Conservation (phyloP, 129 eudicot genomes). For the Ambrosia artemisiifolia region DNA sequence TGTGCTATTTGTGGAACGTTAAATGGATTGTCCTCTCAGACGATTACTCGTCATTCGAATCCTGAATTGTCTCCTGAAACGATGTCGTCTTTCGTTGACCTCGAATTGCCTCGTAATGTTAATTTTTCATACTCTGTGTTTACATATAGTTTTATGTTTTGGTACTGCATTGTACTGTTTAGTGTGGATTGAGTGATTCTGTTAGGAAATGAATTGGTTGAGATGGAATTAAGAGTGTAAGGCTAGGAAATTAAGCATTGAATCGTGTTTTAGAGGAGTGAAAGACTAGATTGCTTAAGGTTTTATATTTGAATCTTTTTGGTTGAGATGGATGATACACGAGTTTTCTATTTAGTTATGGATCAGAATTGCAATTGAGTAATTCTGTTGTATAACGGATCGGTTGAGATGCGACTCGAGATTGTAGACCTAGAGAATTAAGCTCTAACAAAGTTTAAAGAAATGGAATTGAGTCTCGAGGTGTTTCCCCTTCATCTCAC, state of each 20-base stretch:
- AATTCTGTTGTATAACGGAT: neutral
- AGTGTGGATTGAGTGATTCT: neutral
- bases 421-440: neutral
- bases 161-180: conserved; percentile 9
- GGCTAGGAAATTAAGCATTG: neutral
- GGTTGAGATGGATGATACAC: too few relatives aligned
- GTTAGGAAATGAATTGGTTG: neutral
- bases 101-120: conserved; percentile 69
- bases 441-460: neutral
- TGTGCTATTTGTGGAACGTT: conserved; percentile 82
- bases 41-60: conserved; percentile 50
- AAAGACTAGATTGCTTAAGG: neutral
- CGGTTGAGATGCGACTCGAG: neutral
- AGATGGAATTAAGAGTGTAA: neutral
- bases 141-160: neutral
- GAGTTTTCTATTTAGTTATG: too few relatives aligned
- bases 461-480: too few relatives aligned
- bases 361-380: neutral
- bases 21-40: conserved; percentile 57
- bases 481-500: too few relatives aligned
- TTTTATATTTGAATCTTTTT: too few relatives aligned
- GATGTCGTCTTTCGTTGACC: conserved; percentile 75
- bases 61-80: conserved; percentile 62
- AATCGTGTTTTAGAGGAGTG: neutral
- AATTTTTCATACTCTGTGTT: neutral